Conservation (phyloP, 148 eudicot species). For the Silene uniflora region DNA sequence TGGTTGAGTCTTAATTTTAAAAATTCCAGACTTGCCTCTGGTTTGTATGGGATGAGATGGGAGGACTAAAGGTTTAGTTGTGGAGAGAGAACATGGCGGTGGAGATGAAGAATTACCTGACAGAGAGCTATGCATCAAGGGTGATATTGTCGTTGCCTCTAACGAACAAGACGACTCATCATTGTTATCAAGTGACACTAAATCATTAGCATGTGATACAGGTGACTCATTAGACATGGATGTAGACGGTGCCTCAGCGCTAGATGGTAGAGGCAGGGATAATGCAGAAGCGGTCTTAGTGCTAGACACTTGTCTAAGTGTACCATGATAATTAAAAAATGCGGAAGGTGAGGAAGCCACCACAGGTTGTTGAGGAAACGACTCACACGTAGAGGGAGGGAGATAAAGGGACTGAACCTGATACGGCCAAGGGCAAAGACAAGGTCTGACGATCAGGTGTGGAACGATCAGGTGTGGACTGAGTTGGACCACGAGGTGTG, state of each 20-base stretch:
- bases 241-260: not conserved
- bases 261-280: too few relatives aligned
- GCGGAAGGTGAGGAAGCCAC: not conserved
- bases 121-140: not conserved
- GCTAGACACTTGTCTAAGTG: not conserved
- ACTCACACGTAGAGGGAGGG: not conserved
- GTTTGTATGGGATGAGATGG: not conserved
- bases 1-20: not conserved
- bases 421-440: not conserved
- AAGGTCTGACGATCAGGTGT: not conserved
- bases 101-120: not conserved
- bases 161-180: not conserved
- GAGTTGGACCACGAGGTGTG: not conserved
- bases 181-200: too few relatives aligned
- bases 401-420: not conserved
- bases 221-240: not conserved
- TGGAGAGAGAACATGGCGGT: not conserved
- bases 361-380: not conserved
- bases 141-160: not conserved
- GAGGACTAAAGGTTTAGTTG: not conserved
- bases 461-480: too few relatives aligned
- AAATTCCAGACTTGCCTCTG: not conserved
- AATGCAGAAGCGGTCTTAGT: too few relatives aligned
- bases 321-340: not conserved
- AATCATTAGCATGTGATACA: too few relatives aligned